Evolutionary conservation across 495 filamentous ascomycete genomes (phyloP).

Genomic region (Lasiosphaeria hispida): DNA sequence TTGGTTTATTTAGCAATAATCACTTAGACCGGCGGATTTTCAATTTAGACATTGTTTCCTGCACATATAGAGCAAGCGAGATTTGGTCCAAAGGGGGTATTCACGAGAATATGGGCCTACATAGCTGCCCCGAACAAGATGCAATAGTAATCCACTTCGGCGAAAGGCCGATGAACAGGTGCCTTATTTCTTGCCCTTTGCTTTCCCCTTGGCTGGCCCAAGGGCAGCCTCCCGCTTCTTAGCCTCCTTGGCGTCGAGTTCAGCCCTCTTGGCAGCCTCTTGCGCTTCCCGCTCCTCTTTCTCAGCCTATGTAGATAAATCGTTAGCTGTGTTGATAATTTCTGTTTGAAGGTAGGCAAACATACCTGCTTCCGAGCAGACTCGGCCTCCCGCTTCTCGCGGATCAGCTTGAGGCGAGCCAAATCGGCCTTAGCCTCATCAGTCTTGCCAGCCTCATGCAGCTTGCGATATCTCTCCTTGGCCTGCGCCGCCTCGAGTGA

Average conservation of each 20-base stretch:
- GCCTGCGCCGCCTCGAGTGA: conserved; percentile 83
- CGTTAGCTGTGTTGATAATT: background rate
- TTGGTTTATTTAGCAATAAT: no score
- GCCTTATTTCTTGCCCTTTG: conserved; percentile 39
- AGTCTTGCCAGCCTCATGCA: conserved; percentile 95
- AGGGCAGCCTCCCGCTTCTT: conserved; percentile 64
- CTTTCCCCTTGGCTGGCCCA: conserved; percentile 30
- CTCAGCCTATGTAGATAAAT: conserved; percentile 49
- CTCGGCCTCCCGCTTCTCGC: conserved; percentile 83
- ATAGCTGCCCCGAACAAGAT: background rate
- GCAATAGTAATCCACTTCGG: no score
- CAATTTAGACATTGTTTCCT: no score
- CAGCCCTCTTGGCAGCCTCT: conserved; percentile 49
- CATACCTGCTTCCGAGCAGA: conserved; percentile 56
- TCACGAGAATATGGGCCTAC: background rate
- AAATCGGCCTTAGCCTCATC: conserved; percentile 94
- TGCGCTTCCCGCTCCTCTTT: conserved; percentile 68
- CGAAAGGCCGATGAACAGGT: background rate
- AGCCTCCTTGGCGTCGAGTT: conserved; percentile 55
- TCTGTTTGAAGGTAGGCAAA: background rate
- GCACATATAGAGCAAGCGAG: no score
- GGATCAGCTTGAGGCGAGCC: conserved; percentile 73
- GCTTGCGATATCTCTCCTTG: conserved; percentile 86
- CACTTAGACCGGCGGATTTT: no score
- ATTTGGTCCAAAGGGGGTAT: no score